Evolutionary conservation across 495 filamentous ascomycete species (phyloP).

Genomic region (Hypomontagnella monticulosa): DNA sequence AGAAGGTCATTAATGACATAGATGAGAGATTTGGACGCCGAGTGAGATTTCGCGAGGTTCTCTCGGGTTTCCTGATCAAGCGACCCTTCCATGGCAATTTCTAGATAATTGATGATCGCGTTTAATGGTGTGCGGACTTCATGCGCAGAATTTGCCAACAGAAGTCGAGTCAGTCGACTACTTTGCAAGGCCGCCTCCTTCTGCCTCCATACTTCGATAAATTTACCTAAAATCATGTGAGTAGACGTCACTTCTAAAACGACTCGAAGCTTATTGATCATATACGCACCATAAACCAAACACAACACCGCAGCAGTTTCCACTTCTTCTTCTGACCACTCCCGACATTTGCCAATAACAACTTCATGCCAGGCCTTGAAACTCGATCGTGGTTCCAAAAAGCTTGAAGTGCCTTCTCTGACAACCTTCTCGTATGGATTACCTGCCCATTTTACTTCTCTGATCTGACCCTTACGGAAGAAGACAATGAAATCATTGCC

Average conservation of each 20-base stretch:
- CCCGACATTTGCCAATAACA: conserved; percentile 76
- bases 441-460: conserved; percentile 89
- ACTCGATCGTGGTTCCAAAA: conserved; percentile 78
- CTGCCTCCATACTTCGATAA: conserved; percentile 93
- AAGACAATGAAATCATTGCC: conserved; percentile 92
- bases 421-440: conserved; percentile 88
- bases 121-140: conserved; percentile 95
- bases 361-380: conserved; percentile 82
- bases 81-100: conserved; percentile 88
- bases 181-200: conserved; percentile 87
- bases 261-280: neutral
- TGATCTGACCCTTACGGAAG: conserved; percentile 81
- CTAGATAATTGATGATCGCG: conserved; percentile 95
- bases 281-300: conserved; percentile 86
- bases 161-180: conserved; percentile 79
- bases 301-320: conserved; percentile 92
- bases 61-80: conserved; percentile 87
- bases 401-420: conserved; percentile 71
- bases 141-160: conserved; percentile 92
- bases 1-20: conserved; percentile 97
- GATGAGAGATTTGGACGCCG: conserved; percentile 94
- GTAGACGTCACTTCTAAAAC: neutral
- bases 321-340: conserved; percentile 78
- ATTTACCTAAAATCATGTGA: conserved; percentile 49
- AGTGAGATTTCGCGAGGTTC: conserved; percentile 86